A percentile compares a stretch with the other conserved stretches of the same genome.
Conservation (phyloP, 768 basidiomycete genomes). For the Daedaleopsis nitida region DNA sequence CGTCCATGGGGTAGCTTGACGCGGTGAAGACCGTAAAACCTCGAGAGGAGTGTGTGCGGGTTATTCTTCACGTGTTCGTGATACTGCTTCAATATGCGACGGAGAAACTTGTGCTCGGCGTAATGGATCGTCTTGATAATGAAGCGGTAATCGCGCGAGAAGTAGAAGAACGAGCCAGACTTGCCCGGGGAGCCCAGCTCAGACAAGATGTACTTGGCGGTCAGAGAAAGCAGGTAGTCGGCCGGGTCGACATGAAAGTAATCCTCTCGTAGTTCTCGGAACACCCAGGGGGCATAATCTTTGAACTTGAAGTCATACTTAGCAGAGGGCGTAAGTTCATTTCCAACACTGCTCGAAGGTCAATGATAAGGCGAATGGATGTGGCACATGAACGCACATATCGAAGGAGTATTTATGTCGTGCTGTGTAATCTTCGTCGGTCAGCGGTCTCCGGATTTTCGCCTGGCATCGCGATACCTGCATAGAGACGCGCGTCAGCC, state of each 20-base stretch:
- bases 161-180: conserved; percentile 99
- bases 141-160: conserved; percentile 97
- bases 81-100: conserved; percentile 81
- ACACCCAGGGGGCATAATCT: conserved; percentile 98
- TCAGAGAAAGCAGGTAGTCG: conserved; percentile 95
- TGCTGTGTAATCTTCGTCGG: conserved; percentile 84
- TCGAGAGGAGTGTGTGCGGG: conserved; percentile 89
- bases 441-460: conserved; percentile 85
- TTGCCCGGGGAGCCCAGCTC: conserved; percentile 98
- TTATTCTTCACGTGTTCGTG: conserved; percentile 84
- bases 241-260: conserved; percentile 95
- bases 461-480: conserved; percentile 96
- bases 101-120: conserved; percentile 91
- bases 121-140: conserved; percentile 99
- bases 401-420: conserved; percentile 97
- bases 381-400: conserved; percentile 61
- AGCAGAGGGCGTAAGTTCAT: conserved; percentile 96
- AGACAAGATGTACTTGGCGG: conserved; percentile 96
- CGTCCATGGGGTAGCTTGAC: conserved; percentile 92
- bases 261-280: conserved; percentile 92
- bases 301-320: conserved; percentile 99
- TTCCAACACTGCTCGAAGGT: conserved; percentile 68
- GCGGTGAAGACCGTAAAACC: conserved; percentile 97
- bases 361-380: neutral
- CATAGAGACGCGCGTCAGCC: conserved; percentile 2